These are phyloP conservation scores for Apiospora arundinis DNA, from an alignment of 2,329 filamentous ascomycete species.

Conservation along the genomic window DNA sequence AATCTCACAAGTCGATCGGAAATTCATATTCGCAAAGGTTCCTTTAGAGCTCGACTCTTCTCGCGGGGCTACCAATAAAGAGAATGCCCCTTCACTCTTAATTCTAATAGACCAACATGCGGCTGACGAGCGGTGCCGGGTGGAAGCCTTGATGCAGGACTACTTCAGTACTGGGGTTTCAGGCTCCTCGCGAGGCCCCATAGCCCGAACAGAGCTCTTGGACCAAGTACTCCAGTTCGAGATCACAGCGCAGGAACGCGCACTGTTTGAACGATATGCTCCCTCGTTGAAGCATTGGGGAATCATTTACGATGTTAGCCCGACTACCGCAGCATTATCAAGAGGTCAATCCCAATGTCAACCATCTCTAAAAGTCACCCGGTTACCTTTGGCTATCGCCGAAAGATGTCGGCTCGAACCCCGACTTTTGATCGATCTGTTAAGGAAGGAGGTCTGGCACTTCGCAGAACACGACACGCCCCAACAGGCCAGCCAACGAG, in stretches of 20 bases:
- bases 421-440: slow-evolving; percentile 71
- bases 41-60: slow-evolving; percentile 31
- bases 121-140: slow-evolving; percentile 83
- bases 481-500: slow-evolving; percentile 14
- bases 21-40: slow-evolving; percentile 81
- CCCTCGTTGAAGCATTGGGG: slow-evolving; percentile 76
- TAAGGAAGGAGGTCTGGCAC: slow-evolving; percentile 78
- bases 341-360: slow-evolving; percentile 4
- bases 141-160: slow-evolving; percentile 72
- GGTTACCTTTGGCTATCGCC: slow-evolving; percentile 73
- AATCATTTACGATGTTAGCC: slow-evolving; percentile 63
- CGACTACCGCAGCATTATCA: slow-evolving; percentile 22
- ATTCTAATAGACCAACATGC: slow-evolving; percentile 93
- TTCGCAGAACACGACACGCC: slow-evolving; percentile 54
- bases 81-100: slow-evolving; percentile 49
- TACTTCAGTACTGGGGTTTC: slow-evolving; percentile 49
- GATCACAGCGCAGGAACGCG: slow-evolving; percentile 64
- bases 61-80: background rate
- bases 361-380: slow-evolving; percentile 53
- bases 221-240: slow-evolving; percentile 68
- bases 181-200: slow-evolving; percentile 19
- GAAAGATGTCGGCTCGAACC: slow-evolving; percentile 80
- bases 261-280: slow-evolving; percentile 60
- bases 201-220: slow-evolving; percentile 45
- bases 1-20: slow-evolving; percentile 84